Base-by-base conservation (phyloP, 805 yeast genomes). In the Kockiozyma suomiensis region DNA sequence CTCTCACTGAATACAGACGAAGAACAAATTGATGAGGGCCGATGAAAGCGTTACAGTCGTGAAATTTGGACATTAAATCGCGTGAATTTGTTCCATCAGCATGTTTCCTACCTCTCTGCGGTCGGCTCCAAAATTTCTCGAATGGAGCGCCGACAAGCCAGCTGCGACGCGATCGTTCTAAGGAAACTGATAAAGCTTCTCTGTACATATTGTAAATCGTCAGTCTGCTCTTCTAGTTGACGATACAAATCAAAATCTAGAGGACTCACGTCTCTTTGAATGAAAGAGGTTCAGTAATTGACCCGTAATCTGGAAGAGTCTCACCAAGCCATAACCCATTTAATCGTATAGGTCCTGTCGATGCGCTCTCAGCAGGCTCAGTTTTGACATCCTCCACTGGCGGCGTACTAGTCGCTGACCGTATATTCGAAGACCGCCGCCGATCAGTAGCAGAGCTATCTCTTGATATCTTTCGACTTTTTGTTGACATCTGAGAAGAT, bases 11-110 rank as follows among this genome's bases (percentile, higher is more conserved):
- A 73, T 88, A 94, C 33, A 94, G 73, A 61, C 96, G 77, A 1
- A 87, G 80, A 41, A 85, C 90, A 74, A 90, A 90, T 0, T 77
- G 73, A 73, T 93, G 99, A 0, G 97, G 97, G 0, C 97, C 98
- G 23, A 87, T 79, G 10, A 79, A 77, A 74, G 91, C 74, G 1
- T 77, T 75, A 61, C 92, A 84, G 66, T 92, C 97, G 66, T 93
- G 84, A 58, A 94, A 76, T 70, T 90, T 91, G 61, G 90, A 86
- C 97, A 92, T 91, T 57, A 85, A 85, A 65, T 93, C 97, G 68
- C 96, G 77, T 3, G 88, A 86, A 70, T 82, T 83, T n/a, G 75
- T 80, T 43, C 75, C 73, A 57, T 78, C 79, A 61, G 78, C 71
- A 61, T 71, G 78, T 71, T 76, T 82, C 56, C 78, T 80, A 63